Evolutionary conservation across 2,329 filamentous ascomycete genomes (phyloP).

Genomic region (Colletotrichum sidae): DNA sequence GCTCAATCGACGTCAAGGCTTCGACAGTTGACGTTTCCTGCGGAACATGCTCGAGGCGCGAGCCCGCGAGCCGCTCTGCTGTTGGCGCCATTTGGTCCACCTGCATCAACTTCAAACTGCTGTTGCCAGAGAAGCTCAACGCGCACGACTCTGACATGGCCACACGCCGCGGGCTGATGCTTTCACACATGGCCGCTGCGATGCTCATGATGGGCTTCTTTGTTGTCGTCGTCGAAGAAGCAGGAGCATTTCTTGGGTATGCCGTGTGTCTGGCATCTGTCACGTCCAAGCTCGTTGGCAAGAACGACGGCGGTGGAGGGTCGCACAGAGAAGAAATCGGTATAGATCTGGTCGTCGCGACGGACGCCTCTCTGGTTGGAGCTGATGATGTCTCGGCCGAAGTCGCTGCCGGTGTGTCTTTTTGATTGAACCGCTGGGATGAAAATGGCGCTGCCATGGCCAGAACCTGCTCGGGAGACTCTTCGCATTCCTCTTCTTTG

Average conservation of each 20-base stretch:
- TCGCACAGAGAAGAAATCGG: constrained; percentile 35
- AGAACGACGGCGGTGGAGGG: constrained; percentile 27
- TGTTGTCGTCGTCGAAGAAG: not conserved
- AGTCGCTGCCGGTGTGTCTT: not conserved
- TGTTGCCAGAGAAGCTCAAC: constrained; percentile 7
- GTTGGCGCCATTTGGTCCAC: constrained; percentile 3
- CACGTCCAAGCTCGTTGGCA: not conserved
- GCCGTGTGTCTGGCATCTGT: constrained; percentile 4
- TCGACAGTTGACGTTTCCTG: constrained; percentile 13
- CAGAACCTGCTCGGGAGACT: constrained; percentile 32
- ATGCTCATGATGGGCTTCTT: constrained; percentile 29
- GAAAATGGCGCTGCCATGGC: constrained; percentile 34
- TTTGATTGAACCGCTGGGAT: not conserved
- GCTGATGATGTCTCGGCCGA: not conserved
- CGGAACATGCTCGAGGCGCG: constrained; percentile 3
- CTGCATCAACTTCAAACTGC: constrained; percentile 22
- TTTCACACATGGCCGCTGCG: constrained; percentile 24
- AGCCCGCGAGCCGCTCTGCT: constrained; percentile 7
- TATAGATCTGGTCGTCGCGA: constrained; percentile 25
- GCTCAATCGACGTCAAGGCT: constrained; percentile 27
- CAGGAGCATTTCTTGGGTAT: constrained; percentile 7
- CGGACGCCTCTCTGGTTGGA: constrained; percentile 8
- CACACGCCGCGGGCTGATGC: constrained; percentile 6
- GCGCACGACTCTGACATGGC: constrained; percentile 6
- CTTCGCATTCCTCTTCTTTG: constrained; percentile 49